phyloP scores from a whole-genome alignment of 2,329 filamentous ascomycete species.

The Sphaceloma murrayae region DNA sequence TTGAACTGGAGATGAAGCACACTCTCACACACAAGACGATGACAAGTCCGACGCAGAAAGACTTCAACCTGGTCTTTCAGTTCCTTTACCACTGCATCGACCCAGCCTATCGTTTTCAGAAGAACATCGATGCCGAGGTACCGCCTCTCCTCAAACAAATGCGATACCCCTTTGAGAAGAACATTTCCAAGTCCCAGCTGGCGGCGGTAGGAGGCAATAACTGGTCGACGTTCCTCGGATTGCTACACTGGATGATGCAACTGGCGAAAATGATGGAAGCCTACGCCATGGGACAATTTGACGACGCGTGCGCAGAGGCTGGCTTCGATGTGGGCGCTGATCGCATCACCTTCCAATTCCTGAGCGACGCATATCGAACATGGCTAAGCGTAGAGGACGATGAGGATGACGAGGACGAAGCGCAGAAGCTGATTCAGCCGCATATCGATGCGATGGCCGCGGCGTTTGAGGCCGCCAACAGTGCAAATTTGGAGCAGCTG shows the following conservation, averaged over 20 bases:
- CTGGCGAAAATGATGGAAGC: conserved; percentile 86
- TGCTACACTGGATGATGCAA: conserved; percentile 99
- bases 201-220: conserved; percentile 92
- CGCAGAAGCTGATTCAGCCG: conserved; percentile 65
- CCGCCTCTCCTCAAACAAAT: conserved; percentile 86
- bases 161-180: conserved; percentile 88
- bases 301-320: conserved; percentile 78
- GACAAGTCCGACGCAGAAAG: conserved; percentile 92
- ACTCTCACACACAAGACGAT: conserved; percentile 82
- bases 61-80: conserved; percentile 96
- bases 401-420: conserved; percentile 76
- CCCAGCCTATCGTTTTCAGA: conserved; percentile 84
- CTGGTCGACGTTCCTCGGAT: conserved; percentile 86
- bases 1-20: conserved; percentile 97
- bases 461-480: conserved; percentile 77
- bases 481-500: conserved; percentile 74
- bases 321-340: conserved; percentile 83
- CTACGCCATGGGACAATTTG: conserved; percentile 68
- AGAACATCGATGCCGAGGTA: conserved; percentile 91
- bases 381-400: conserved; percentile 72
- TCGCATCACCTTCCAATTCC: conserved; percentile 86
- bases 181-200: conserved; percentile 93
- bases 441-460: conserved; percentile 81
- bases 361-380: conserved; percentile 81
- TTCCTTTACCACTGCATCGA: conserved; percentile 97